Evolutionary conservation across 1,284 basidiomycete species (phyloP), one percentile per base, ranked within the genome.

Genomic region (Ceratobasidium sp.): DNA sequence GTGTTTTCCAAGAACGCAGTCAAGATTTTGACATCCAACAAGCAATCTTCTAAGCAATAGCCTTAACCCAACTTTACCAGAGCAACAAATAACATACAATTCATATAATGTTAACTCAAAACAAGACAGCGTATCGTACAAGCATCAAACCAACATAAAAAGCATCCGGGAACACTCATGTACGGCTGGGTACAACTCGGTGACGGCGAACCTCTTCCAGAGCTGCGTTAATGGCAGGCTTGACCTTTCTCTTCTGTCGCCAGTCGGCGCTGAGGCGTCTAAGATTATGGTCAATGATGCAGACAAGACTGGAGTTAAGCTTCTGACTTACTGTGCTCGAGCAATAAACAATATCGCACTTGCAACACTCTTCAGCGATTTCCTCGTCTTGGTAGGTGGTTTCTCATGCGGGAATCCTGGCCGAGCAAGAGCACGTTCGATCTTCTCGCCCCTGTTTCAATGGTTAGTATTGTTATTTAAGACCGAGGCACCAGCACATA

Each of bases 1-100:
- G 82, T 97, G 0, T 94, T 94, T 81, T 90, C 90, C 10, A 91
- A 90, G 80, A 86, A 92, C 74, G 93, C 92, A 0, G 91, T 94
- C 69, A 90, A 90, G 66, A 85, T 93, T 40, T 80, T 86, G 61
- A 74, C 77, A 23, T 61, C 77, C 33, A 46, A 50, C 46, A 74
- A 70, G 50, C 56, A n/a, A 28, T 48, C 52, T 26, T n/a, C 68
- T 33, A 71, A 77, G 54, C 42, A 57, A 52, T 78, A 56, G 64
- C 52, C 26, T 17, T n/a, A 70, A 33, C 17, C 33, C n/a, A 54
- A 65, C 56, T 66, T 75, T 62, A 75, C 73, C 57, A 62, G 56
- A 56, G 56, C 73, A 56, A 66, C 48, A 28, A 65, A 75, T 75
- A 75, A 66, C 50, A 65, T 75, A 75, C 73, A 75, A 44, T 13